Conservation (phyloP, 2,329 filamentous ascomycete species). For the Fusarium mangiferae region DNA sequence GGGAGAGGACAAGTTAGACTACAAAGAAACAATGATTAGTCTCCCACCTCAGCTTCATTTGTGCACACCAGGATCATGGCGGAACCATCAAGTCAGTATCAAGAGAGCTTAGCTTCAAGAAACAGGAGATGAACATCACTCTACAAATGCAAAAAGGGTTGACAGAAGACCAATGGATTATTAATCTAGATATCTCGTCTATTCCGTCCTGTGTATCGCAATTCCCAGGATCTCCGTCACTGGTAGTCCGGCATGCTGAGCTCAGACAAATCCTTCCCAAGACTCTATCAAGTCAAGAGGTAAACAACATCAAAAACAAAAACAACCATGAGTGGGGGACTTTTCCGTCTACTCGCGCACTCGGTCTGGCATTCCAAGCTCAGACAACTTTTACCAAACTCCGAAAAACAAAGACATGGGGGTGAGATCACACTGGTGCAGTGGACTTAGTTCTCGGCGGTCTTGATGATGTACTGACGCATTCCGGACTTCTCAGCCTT, state of each 20-base stretch:
- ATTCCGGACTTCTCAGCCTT: slow-evolving; percentile 36
- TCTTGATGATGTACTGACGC: slow-evolving; percentile 30
- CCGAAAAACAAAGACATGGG: too few species aligned
- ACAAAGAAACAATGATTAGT: not conserved
- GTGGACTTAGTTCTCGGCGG: not conserved
- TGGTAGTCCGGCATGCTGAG: not conserved
- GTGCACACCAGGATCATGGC: rapidly evolving
- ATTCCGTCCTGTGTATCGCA: not conserved
- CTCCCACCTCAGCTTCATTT: not conserved
- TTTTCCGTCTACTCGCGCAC: not conserved
- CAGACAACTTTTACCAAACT: not conserved
- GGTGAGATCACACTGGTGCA: rapidly evolving
- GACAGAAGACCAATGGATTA: not conserved
- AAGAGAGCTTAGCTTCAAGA: rapidly evolving
- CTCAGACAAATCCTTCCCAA: not conserved
- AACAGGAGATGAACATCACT: not conserved
- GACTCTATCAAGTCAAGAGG: not conserved
- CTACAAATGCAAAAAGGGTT: too few species aligned
- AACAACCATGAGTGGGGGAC: not conserved
- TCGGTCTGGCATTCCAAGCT: not conserved
- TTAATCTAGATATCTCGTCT: not conserved
- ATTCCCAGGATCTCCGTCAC: not conserved
- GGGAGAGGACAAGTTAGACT: not conserved
- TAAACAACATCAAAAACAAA: not conserved
- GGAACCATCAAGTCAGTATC: rapidly evolving